Conservation (phyloP, 805 yeast genomes). For the Priceomyces carsonii region DNA sequence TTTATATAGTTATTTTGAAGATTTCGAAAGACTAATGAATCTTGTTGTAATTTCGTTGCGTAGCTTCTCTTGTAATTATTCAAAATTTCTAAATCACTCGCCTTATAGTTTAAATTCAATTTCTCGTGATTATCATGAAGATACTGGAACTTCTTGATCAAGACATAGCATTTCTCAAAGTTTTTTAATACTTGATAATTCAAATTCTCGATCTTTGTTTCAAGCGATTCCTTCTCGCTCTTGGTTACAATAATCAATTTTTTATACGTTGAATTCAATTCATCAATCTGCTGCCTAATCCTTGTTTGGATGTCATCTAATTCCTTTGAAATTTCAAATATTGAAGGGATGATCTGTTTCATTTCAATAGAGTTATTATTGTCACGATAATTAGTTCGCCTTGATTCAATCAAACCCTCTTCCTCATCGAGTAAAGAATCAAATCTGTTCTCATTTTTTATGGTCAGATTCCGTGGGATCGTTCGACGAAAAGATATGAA, state of each 20-base stretch:
- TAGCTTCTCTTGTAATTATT: constrained; percentile 81
- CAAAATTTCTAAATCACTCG: constrained; percentile 62
- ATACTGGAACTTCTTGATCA: constrained; percentile 64
- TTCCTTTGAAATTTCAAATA: constrained; percentile 71
- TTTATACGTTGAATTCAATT: constrained; percentile 70
- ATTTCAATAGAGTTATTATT: constrained; percentile 49
- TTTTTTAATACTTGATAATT: constrained; percentile 72
- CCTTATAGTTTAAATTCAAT: constrained; percentile 35
- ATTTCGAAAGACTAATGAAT: constrained; percentile 76
- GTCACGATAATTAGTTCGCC: constrained; percentile 26
- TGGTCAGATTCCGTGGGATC: constrained; percentile 58
- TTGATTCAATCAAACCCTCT: constrained; percentile 53
- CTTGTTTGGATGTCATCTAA: constrained; percentile 62
- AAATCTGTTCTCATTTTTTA: constrained; percentile 26
- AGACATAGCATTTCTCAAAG: constrained; percentile 76
- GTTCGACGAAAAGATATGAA: constrained; percentile 88
- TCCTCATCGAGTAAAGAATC: constrained; percentile 52
- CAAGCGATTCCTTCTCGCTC: constrained; percentile 75
- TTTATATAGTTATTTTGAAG: constrained; percentile 88
- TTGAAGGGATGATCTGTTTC: constrained; percentile 71
- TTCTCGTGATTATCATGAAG: constrained; percentile 42
- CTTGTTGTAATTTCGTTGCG: constrained; percentile 81
- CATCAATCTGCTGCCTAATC: constrained; percentile 55
- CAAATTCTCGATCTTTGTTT: constrained; percentile 73
- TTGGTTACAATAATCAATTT: constrained; percentile 86